Evolutionary conservation across 208 protist genomes (phyloP).

Genomic region (Trypanosoma vivax): DNA sequence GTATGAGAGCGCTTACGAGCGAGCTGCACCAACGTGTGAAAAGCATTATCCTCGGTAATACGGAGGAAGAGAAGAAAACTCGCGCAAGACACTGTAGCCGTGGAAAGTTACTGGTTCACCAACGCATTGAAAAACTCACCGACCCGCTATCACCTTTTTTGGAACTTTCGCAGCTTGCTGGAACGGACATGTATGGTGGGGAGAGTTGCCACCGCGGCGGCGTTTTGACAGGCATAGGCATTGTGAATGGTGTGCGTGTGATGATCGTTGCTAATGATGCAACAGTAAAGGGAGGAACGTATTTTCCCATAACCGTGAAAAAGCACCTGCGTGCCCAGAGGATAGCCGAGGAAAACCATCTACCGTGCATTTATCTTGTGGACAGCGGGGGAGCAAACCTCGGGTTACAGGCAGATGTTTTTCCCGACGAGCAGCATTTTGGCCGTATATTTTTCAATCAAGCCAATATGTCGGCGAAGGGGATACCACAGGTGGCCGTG

Average conservation of each 20-base stretch:
- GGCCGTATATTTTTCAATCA: constrained; percentile 98
- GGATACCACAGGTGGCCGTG: constrained; percentile 95
- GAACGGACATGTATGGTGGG: constrained; percentile 88
- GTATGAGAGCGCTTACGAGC: constrained; percentile 39
- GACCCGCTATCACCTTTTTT: constrained; percentile 92
- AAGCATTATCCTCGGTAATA: constrained; percentile 23
- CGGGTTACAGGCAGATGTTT: constrained; percentile 88
- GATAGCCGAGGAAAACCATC: constrained; percentile 91
- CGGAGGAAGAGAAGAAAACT: constrained; percentile 17
- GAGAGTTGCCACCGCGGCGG: constrained; percentile 84
- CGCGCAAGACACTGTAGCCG: constrained; percentile 34
- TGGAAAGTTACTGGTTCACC: constrained; percentile 85
- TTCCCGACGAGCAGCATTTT: constrained; percentile 96
- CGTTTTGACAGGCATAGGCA: constrained; percentile 92
- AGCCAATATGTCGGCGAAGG: constrained; percentile 90
- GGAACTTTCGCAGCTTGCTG: constrained; percentile 93
- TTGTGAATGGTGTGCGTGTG: constrained; percentile 75
- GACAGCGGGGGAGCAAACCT: constrained; percentile 96
- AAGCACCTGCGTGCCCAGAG: constrained; percentile 96
- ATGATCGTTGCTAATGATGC: constrained; percentile 97
- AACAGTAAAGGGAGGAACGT: constrained; percentile 96
- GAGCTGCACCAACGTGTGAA: constrained; percentile 34
- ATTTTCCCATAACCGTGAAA: constrained; percentile 97
- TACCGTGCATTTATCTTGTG: constrained; percentile 97
- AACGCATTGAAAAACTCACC: constrained; percentile 89